phyloP scores from a whole-genome alignment of 495 filamentous ascomycete genomes.

The Aspergillus conjunctus region DNA sequence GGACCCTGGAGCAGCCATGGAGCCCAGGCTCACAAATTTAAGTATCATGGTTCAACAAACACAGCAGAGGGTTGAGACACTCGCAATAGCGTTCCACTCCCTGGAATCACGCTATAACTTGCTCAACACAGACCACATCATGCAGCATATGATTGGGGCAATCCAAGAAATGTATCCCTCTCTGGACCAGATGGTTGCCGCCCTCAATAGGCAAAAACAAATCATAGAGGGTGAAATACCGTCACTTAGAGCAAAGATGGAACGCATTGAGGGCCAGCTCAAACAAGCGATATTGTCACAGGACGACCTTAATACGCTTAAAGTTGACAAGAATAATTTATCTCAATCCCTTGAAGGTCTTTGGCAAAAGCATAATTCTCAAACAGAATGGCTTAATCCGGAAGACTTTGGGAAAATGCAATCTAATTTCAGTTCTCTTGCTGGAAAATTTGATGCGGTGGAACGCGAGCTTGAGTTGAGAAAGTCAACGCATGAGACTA shows the following conservation, averaged over 20 bases:
- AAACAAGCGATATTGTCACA: not conserved
- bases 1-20: not conserved
- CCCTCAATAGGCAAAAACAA: constrained; percentile 4
- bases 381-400: not conserved
- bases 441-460: not conserved
- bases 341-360: constrained; percentile 16
- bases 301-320: constrained; percentile 18
- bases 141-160: constrained; percentile 37
- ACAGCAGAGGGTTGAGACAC: constrained; percentile 11
- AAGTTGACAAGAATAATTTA: constrained; percentile 5
- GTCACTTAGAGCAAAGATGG: constrained; percentile 10
- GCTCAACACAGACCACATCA: constrained; percentile 36
- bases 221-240: constrained; percentile 13
- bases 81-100: constrained; percentile 36
- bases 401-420: constrained; percentile 1
- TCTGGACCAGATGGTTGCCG: constrained; percentile 21
- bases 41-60: not conserved
- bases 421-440: not conserved
- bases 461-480: not conserved
- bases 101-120: constrained; percentile 42
- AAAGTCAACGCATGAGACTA: not conserved
- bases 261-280: constrained; percentile 7
- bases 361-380: not conserved
- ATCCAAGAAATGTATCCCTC: constrained; percentile 45
- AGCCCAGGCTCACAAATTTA: not conserved